Conservation (phyloP, 768 basidiomycete species). For the Rhodotorula graminis region DNA sequence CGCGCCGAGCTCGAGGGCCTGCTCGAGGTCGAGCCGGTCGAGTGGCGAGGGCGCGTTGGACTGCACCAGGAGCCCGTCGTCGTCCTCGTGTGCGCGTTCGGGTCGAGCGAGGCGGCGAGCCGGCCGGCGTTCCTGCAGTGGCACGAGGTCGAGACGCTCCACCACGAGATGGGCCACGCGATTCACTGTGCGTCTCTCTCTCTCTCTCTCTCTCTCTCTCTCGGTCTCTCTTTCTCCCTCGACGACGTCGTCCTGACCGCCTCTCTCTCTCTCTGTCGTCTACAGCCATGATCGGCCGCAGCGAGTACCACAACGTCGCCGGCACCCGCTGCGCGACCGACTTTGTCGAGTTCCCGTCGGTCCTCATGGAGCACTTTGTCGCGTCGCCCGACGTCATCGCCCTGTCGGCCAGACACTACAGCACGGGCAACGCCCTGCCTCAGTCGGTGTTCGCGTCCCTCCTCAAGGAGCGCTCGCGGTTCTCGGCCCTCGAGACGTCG, state of each 20-base stretch:
- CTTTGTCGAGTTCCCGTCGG: slow-evolving; percentile 95
- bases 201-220: neutral
- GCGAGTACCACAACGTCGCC: slow-evolving; percentile 94
- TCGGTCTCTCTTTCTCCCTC: slow-evolving; percentile 2
- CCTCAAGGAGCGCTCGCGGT: slow-evolving; percentile 42
- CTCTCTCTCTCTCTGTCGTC: neutral
- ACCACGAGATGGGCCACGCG: slow-evolving; percentile 99
- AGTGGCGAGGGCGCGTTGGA: slow-evolving; percentile 60
- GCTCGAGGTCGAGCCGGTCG: slow-evolving; percentile 50
- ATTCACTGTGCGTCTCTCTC: slow-evolving; percentile 78
- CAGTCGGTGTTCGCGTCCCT: slow-evolving; percentile 45
- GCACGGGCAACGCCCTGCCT: slow-evolving; percentile 47
- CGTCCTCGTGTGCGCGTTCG: slow-evolving; percentile 83
- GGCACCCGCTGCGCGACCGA: slow-evolving; percentile 98
- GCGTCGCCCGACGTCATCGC: slow-evolving; percentile 75
- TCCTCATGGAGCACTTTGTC: slow-evolving; percentile 97
- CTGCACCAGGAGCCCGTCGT: slow-evolving; percentile 84
- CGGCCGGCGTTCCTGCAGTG: slow-evolving; percentile 75
- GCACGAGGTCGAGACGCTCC: slow-evolving; percentile 89
- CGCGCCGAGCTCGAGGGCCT: slow-evolving; percentile 49
- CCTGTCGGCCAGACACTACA: slow-evolving; percentile 53
- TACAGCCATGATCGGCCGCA: slow-evolving; percentile 92
- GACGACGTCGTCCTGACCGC: slow-evolving; percentile 5
- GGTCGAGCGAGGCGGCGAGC: slow-evolving; percentile 39
- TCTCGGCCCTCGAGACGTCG: slow-evolving; percentile 71